Conservation (phyloP, 75 land plant species). For the Cunninghamia lanceolata region DNA sequence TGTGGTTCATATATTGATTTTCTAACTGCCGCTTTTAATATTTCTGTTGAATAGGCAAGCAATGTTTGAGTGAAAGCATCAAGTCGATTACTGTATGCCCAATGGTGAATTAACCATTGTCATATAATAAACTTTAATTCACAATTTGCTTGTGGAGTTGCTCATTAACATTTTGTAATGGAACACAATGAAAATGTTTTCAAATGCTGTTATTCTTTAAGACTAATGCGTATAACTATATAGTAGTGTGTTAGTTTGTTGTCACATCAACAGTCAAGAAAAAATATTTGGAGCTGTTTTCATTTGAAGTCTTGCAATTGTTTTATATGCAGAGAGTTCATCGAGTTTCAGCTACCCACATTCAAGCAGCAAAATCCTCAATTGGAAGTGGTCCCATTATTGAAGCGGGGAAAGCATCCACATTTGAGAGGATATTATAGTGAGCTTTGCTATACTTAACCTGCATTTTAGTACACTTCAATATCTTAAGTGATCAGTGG, state of each 20-base stretch:
- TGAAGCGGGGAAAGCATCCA: conserved; percentile 72
- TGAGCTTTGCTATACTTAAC: conserved; percentile 24
- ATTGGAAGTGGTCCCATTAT: conserved; percentile 63
- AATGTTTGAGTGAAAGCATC: background rate
- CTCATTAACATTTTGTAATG: background rate
- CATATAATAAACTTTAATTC: background rate
- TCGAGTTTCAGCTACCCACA: conserved; percentile 52
- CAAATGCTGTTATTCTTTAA: background rate
- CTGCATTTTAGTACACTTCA: background rate
- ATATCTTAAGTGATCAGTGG: background rate
- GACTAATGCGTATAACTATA: background rate
- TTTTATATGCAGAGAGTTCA: conserved; percentile 60
- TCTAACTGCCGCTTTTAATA: background rate
- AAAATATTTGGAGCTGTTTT: background rate
- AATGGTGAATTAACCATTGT: background rate
- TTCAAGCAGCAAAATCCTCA: conserved; percentile 76
- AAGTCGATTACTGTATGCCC: background rate
- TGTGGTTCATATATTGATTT: background rate
- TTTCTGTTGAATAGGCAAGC: background rate
- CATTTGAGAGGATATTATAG: conserved; percentile 65
- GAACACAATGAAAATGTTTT: background rate
- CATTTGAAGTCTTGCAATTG: background rate
- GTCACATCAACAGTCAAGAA: background rate
- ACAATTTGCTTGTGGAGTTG: background rate
- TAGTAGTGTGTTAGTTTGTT: background rate